Evolutionary conservation across 2,329 filamentous ascomycete species (phyloP), one percentile per base, ranked within the genome.

Genomic region (Rutstroemia sp.): DNA sequence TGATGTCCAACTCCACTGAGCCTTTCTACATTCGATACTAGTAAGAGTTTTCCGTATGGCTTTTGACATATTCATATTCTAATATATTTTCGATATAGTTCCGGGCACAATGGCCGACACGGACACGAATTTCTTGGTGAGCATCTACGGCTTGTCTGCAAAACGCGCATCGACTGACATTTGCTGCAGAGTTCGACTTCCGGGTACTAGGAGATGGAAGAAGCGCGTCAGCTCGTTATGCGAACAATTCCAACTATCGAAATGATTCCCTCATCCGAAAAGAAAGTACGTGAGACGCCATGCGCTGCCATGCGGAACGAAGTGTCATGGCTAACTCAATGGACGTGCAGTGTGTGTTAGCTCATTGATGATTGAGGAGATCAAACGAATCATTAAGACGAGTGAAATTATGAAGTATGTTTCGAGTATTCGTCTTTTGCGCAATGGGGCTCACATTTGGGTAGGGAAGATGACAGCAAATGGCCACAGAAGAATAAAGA

Each of bases 401-500:
- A 96, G 91, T 74, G 94, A 99, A 72, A 96, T 99, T 67, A 85
- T 95, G 78, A 97, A 97, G 90, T 95, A 81, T 54, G n/a, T 27
- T 42, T 50, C 38, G 14, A 39, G 40, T 12, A 17, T 21, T 21
- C 30, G 9, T 9, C 40, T 10, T 42, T 50, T 27, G 45, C n/a
- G 6, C 39, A 4, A 44, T 44, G 5, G 51, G 44, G 56, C 69
- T 73, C 57, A 73, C 58, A 45, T 5, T 17, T 3, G 17, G 39
- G 60, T 64, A 95, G 90, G 77, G 94, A 99, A 84, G 94, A 99
- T 70, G 94, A 99, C 72, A 88, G 86, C 25, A 96, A 96, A 72
- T 99, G 94, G 94, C 94, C 94, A 0, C 90, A 95, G 73, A 99
- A 97, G 82, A 99, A 99, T 76, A 97, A 97, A 75, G 94, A 99